A percentile compares a stretch with the other conserved stretches of the same genome.
phyloP scores from a whole-genome alignment of 345 rosid species.

The Populus ilicifolia region DNA sequence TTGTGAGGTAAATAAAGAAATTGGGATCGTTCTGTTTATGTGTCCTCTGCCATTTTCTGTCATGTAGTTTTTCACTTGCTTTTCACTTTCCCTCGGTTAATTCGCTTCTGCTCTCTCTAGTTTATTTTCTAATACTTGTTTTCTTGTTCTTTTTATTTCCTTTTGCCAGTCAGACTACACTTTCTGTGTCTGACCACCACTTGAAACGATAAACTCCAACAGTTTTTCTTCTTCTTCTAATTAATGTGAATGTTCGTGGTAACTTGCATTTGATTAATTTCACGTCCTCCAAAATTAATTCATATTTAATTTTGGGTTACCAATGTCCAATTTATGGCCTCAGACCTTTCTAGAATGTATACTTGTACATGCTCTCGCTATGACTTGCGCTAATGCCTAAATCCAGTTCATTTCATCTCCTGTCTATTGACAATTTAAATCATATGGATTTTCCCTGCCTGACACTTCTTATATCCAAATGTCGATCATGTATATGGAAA shows the following conservation, averaged over 20 bases:
- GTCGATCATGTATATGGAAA: not conserved
- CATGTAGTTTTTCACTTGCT: not conserved
- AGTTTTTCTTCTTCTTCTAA: too few species aligned
- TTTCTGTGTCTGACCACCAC: not conserved
- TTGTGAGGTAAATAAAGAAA: not conserved
- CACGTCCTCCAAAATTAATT: too few species aligned
- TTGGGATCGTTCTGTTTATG: not conserved
- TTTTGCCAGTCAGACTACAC: not conserved
- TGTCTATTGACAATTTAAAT: not conserved
- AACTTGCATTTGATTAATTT: too few species aligned
- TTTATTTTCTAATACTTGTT: not conserved
- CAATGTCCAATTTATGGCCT: not conserved
- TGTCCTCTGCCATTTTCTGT: not conserved
- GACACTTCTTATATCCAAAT: not conserved
- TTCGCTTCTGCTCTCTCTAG: not conserved
- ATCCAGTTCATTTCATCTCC: not conserved
- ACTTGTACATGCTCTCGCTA: not conserved
- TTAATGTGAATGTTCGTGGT: too few species aligned
- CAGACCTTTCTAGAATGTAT: not conserved
- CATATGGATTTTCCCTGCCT: not conserved
- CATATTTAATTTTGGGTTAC: too few species aligned
- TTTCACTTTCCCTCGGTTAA: not conserved
- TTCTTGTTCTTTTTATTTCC: not conserved
- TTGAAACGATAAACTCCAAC: not conserved
- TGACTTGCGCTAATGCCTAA: not conserved